Evolutionary conservation across 164 flowering plant genomes (phyloP).

Genomic region (Sedum album): DNA sequence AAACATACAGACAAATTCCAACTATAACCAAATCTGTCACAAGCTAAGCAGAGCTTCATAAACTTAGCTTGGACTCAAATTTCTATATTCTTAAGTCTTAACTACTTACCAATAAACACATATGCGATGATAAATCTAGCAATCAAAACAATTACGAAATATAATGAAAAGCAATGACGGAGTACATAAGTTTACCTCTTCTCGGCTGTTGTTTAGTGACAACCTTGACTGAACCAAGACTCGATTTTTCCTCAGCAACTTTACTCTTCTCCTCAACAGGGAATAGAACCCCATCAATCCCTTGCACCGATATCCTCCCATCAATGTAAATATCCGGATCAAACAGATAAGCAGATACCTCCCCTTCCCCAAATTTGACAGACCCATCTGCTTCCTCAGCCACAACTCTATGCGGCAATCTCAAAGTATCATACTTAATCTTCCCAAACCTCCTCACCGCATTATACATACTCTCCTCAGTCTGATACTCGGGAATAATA

Average conservation of each 20-base stretch:
- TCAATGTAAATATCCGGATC: constrained; percentile 82
- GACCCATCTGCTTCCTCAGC: constrained; percentile 82
- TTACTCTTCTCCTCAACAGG: constrained; percentile 27
- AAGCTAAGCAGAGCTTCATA: not conserved
- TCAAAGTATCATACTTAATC: constrained; percentile 53
- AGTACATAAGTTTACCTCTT: constrained; percentile 40
- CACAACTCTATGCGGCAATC: constrained; percentile 48
- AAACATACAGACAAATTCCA: not conserved
- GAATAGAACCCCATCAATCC: constrained; percentile 65
- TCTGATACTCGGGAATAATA: constrained; percentile 72
- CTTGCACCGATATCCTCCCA: constrained; percentile 80
- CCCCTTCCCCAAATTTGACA: constrained; percentile 59
- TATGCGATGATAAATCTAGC: not conserved
- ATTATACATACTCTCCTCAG: constrained; percentile 90
- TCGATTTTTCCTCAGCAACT: constrained; percentile 9
- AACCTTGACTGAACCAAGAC: constrained; percentile 35
- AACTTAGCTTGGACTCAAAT: not conserved
- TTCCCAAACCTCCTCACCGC: constrained; percentile 69
- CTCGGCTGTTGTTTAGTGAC: constrained; percentile 25
- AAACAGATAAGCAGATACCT: constrained; percentile 51
- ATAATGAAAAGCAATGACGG: constrained; percentile 34
- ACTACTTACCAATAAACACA: not conserved
- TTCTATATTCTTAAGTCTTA: not conserved
- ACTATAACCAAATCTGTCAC: not conserved
- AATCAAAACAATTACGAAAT: constrained; percentile 14